These are phyloP conservation scores for Eurotiales sp. DNA, from an alignment of 2,329 filamentous ascomycete genomes.

Conservation along the genomic window DNA sequence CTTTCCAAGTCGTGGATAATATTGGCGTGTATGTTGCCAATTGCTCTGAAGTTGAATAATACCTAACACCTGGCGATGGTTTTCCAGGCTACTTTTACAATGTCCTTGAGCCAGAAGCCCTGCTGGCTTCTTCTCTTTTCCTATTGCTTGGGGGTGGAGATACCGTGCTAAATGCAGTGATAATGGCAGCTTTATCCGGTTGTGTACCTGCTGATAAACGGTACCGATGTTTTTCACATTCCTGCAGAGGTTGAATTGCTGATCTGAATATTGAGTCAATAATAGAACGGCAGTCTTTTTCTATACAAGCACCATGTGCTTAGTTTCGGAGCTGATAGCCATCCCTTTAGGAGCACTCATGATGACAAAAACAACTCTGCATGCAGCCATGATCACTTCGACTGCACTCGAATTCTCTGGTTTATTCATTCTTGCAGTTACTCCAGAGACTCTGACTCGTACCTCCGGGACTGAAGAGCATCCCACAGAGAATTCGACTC, in stretches of 20 bases:
- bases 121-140: neutral
- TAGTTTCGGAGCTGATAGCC: neutral
- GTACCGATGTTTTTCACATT: neutral
- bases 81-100: conserved; percentile 9
- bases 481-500: too few relatives aligned
- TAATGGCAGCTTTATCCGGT: neutral
- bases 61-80: neutral
- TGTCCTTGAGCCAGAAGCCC: neutral
- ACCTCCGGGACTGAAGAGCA: neutral
- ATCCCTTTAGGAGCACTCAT: neutral
- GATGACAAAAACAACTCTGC: neutral
- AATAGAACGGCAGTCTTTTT: neutral
- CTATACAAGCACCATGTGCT: conserved; percentile 3
- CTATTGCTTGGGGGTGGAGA: neutral
- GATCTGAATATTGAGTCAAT: neutral
- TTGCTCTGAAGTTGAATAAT: too few relatives aligned
- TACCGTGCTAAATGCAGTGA: neutral
- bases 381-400: neutral
- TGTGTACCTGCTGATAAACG: neutral
- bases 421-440: neutral
- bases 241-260: too few relatives aligned
- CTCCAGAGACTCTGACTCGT: neutral
- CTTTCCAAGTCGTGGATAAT: neutral
- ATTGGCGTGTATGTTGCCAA: neutral
- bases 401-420: neutral